Evolutionary conservation across 1,139 yeast species (phyloP), one percentile per base, ranked within the genome.

Genomic region (Magnusiomyces sp.): DNA sequence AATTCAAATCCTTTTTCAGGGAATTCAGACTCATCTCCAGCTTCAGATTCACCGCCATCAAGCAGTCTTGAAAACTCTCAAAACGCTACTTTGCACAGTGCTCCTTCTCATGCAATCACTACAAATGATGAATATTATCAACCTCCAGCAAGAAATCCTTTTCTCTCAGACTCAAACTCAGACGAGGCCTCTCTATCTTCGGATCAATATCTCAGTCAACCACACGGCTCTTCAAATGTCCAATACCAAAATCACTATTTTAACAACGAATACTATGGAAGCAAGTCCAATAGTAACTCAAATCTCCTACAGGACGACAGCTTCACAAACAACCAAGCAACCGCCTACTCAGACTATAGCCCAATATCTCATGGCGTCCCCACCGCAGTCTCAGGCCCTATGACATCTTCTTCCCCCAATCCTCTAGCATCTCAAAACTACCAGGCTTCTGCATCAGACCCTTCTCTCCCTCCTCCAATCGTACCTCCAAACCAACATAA

Each of bases 171-270:
- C n/a, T n/a, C n/a, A n/a, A n/a, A 43, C 27, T 49, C 54, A 1
- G 51, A 47, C 38, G 47, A 45, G 27, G 49, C 43, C 1, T 49
- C 52, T 2, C 31, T 46, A 31, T 52, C 50, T 37, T 51, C 54
- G 14, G 54, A 50, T 20, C 52, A 46, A 40, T 47, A 40, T 29
- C 23, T 51, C 13, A 49, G 37, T 40, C 47, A 47, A 20, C 33
- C 33, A 29, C 29, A 32, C 39, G 43, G 43, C 47, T 14, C 40
- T 27, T 36, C 44, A 17, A 20, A 31, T 7, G 43, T 38, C 40
- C 38, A 16, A 19, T n/a, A 20, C 31, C 44, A 43, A 23, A 33
- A 45, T n/a, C 40, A 29, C 39, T 36, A 13, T 14, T n/a, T 20
- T 14, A 13, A 14, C 20, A 2, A 20, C 19, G 41, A 20, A 45